A percentile compares a stretch with the other conserved stretches of the same genome.
These are phyloP conservation scores for Apiospora hydei DNA, from an alignment of 2,329 filamentous ascomycete species.

Conservation along the genomic window DNA sequence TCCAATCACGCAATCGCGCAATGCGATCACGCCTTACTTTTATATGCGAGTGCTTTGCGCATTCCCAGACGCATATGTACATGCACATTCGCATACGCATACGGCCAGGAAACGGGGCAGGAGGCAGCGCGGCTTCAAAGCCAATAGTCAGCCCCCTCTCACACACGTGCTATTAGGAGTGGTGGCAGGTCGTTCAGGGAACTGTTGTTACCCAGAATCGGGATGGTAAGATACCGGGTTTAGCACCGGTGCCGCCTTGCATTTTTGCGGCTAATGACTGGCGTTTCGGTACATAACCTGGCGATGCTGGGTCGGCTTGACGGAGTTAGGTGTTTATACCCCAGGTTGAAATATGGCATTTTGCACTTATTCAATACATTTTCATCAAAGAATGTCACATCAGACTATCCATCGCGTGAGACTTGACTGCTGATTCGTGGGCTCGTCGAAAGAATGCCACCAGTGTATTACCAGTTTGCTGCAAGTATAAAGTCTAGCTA, in stretches of 20 bases:
- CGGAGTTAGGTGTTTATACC: slow-evolving; percentile 23
- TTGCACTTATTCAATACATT: not conserved
- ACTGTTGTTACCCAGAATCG: not conserved
- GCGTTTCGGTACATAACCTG: not conserved
- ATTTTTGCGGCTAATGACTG: slow-evolving; percentile 8
- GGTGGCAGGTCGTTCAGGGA: not conserved
- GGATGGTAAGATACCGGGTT: not conserved
- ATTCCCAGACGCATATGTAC: too few relatives aligned
- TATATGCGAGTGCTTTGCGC: not conserved
- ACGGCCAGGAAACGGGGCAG: not conserved
- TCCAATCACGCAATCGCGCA: not conserved
- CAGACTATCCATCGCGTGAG: not conserved
- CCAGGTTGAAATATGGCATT: slow-evolving; percentile 5
- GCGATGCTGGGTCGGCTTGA: not conserved
- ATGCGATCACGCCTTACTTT: slow-evolving; percentile 1
- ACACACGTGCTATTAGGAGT: not conserved
- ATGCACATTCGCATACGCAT: not conserved
- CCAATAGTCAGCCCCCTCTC: not conserved
- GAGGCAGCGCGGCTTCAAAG: not conserved
- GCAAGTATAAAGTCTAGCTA: slow-evolving; percentile 16
- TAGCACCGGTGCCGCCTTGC: not conserved
- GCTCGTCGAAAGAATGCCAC: not conserved
- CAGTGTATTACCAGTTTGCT: slow-evolving; percentile 12
- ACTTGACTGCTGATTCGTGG: not conserved
- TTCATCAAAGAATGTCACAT: not conserved